A percentile compares a stretch with the other conserved stretches of the same genome.
Evolutionary conservation across 1,284 basidiomycete genomes (phyloP).

Genomic region (Sanghuangporus sanghuang): DNA sequence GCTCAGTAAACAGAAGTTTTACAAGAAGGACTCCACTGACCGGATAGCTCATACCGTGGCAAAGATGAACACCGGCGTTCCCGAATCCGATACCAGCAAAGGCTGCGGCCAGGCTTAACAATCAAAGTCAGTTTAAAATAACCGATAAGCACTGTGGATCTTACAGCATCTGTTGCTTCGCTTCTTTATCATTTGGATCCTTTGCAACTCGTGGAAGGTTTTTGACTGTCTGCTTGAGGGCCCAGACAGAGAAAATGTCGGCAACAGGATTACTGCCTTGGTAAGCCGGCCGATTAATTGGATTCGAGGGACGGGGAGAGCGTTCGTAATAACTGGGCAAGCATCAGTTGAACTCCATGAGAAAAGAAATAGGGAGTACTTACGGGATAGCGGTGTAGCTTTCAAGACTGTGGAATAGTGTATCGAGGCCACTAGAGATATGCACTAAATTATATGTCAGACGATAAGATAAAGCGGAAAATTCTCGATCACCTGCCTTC

Average conservation of each 20-base stretch:
- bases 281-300: conserved; percentile 87
- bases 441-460: conserved; percentile 54
- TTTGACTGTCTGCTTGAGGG: conserved; percentile 85
- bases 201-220: conserved; percentile 86
- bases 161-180: conserved; percentile 88
- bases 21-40: conserved; percentile 34
- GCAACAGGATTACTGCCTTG: conserved; percentile 96
- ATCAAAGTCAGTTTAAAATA: neutral
- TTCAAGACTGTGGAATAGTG: conserved; percentile 92
- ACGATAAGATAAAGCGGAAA: neutral
- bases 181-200: conserved; percentile 77
- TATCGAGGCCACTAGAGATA: conserved; percentile 89
- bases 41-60: conserved; percentile 83
- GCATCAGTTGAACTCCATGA: conserved; percentile 9
- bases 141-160: conserved; percentile 24
- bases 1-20: neutral
- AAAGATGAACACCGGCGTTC: conserved; percentile 90
- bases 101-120: conserved; percentile 69
- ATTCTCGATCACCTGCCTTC: neutral
- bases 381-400: conserved; percentile 89
- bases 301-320: conserved; percentile 84
- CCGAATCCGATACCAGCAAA: conserved; percentile 96
- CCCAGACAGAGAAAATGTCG: conserved; percentile 96
- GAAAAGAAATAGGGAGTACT: conserved; percentile 23
- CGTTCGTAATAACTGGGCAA: conserved; percentile 77